A percentile compares a stretch with the other conserved stretches of the same genome.
Conservation (phyloP, 148 eudicot species). For the Rhododendron ovatum region DNA sequence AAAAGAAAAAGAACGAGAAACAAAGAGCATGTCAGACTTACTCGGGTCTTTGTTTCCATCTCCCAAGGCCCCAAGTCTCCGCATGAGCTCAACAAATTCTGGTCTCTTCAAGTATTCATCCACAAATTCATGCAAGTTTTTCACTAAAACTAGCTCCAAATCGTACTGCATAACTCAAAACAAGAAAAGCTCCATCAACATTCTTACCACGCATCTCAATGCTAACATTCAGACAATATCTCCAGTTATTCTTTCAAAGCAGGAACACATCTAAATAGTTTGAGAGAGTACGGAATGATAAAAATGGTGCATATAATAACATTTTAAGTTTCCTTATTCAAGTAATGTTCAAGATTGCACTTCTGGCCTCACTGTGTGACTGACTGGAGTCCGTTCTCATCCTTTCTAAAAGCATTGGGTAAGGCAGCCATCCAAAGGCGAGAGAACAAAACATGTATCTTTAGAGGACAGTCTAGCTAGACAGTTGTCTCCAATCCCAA, state of each 20-base stretch:
- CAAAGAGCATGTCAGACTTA: constrained; percentile 25
- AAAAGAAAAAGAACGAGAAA: not conserved
- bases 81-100: constrained; percentile 82
- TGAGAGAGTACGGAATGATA: not conserved
- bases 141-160: constrained; percentile 86
- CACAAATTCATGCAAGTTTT: constrained; percentile 80
- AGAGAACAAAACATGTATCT: not conserved
- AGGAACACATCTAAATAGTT: not conserved
- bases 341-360: constrained; percentile 1
- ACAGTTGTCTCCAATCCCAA: not conserved
- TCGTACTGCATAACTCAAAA: constrained; percentile 51
- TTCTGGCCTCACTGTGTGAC: not conserved
- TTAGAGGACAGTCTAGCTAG: not conserved
- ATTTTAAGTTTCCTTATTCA: not conserved
- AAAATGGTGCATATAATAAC: not conserved
- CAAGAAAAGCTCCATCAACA: not conserved
- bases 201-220: not conserved
- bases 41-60: constrained; percentile 82
- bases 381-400: not conserved
- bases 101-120: constrained; percentile 86
- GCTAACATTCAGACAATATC: not conserved
- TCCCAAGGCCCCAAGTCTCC: constrained; percentile 93
- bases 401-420: not conserved
- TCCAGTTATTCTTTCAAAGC: not conserved
- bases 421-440: not conserved